These are phyloP conservation scores for Thyridium curvatum DNA, from an alignment of 2,329 filamentous ascomycete species.

Conservation along the genomic window DNA sequence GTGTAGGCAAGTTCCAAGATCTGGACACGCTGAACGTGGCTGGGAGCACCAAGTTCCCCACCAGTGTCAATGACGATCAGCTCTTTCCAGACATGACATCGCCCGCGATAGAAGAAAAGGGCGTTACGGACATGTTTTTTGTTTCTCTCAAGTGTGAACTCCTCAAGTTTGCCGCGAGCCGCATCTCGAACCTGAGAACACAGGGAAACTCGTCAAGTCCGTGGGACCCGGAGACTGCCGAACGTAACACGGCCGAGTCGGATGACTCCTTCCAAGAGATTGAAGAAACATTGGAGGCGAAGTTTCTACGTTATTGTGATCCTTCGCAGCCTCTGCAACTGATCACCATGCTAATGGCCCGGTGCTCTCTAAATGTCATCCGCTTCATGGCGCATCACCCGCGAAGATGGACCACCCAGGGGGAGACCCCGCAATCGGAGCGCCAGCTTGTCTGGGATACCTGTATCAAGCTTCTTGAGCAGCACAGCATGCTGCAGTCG, in stretches of 20 bases:
- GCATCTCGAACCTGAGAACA: conserved; percentile 2
- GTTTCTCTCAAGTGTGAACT: conserved; percentile 6
- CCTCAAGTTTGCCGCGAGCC: conserved; percentile 3
- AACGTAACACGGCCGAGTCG: conserved; percentile 4
- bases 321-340: conserved; percentile 13
- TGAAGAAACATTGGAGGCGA: conserved; percentile 16
- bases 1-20: conserved; percentile 13
- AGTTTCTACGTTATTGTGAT: conserved; percentile 6
- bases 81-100: conserved; percentile 10
- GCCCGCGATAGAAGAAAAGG: not conserved
- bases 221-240: no score
- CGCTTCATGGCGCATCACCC: conserved; percentile 15
- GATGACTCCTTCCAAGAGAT: conserved; percentile 13
- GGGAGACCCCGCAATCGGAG: conserved; percentile 18
- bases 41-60: conserved; percentile 14
- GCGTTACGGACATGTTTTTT: conserved; percentile 4
- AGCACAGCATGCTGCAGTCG: conserved; percentile 24
- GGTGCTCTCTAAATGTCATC: conserved; percentile 11
- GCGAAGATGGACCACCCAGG: conserved; percentile 20
- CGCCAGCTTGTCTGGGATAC: conserved; percentile 20
- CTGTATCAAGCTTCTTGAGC: conserved; percentile 20
- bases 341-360: conserved; percentile 9
- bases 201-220: no score
- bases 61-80: conserved; percentile 21
- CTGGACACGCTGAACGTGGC: conserved; percentile 1